Conservation (phyloP, 306 rosid species). For the Purshia tridentata region DNA sequence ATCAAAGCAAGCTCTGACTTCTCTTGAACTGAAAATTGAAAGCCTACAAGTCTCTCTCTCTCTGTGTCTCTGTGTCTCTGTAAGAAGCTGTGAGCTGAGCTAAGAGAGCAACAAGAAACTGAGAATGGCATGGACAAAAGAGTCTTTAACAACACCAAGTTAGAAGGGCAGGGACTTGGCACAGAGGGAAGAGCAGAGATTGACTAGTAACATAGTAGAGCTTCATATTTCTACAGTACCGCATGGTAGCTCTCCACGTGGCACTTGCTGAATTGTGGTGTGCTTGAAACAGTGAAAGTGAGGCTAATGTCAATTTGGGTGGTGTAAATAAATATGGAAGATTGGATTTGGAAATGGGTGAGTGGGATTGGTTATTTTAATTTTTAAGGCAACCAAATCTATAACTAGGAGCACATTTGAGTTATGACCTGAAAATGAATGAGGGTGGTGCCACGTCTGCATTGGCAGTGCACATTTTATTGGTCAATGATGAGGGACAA, state of each 20-base stretch:
- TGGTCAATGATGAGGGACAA: constrained; percentile 35
- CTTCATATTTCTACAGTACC: constrained; percentile 5
- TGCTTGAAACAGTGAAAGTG: background rate
- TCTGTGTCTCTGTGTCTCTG: background rate
- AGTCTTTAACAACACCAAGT: constrained; percentile 11
- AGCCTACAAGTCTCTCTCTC: constrained; percentile 9
- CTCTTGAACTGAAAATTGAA: constrained; percentile 22
- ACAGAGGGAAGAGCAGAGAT: constrained; percentile 20
- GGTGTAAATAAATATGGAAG: background rate
- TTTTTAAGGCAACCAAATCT: constrained; percentile 22
- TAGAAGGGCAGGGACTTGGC: constrained; percentile 4
- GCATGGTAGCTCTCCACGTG: constrained; percentile 31
- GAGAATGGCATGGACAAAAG: background rate
- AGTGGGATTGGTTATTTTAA: background rate
- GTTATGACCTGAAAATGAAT: constrained; percentile 25
- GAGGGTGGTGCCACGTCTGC: constrained; percentile 32
- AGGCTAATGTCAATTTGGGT: background rate
- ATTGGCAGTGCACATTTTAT: constrained; percentile 11
- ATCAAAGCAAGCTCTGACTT: constrained; percentile 2
- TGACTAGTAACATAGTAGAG: constrained; percentile 2
- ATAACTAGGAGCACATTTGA: constrained; percentile 12
- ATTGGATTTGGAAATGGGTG: constrained; percentile 1
- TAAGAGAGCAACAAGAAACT: constrained; percentile 9
- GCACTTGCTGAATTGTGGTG: constrained; percentile 17
- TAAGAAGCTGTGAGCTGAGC: background rate